Percentiles rank a stretch among this genome's conserved stretches.
phyloP scores from a whole-genome alignment of 306 rosid genomes.

The Casuarina equisetifolia region DNA sequence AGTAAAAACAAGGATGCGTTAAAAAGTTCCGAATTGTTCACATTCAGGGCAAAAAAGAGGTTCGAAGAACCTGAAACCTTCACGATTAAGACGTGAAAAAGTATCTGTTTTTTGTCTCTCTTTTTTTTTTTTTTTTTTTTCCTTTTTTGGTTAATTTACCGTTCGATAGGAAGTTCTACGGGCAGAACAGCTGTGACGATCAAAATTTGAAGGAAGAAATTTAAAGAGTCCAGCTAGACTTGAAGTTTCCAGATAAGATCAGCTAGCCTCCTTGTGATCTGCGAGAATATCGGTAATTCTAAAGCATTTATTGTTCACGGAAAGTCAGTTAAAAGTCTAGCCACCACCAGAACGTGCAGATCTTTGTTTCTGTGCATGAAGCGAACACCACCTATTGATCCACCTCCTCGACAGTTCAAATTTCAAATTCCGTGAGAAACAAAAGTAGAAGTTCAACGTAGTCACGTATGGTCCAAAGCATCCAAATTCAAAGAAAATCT shows the following conservation, averaged over 20 bases:
- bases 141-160: not conserved
- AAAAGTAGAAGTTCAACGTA: not conserved
- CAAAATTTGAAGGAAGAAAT: not conserved
- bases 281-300: not conserved
- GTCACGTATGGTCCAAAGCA: not conserved
- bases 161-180: not conserved
- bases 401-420: not conserved
- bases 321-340: not conserved
- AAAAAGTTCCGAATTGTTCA: not conserved
- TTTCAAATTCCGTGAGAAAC: not conserved
- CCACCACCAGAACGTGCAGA: not conserved
- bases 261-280: not conserved
- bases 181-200: not conserved
- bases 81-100: not conserved
- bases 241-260: not conserved
- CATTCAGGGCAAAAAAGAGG: not conserved
- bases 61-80: conserved; percentile 3
- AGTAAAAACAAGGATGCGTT: not conserved
- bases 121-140: not conserved
- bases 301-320: not conserved
- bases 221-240: not conserved
- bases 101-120: too few relatives aligned
- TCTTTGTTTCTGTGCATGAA: not conserved
- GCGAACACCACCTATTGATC: not conserved
- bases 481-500: not conserved